Evolutionary conservation across 306 rosid genomes (phyloP), one percentile per base, ranked within the genome.

Genomic region (Prunus persica): DNA sequence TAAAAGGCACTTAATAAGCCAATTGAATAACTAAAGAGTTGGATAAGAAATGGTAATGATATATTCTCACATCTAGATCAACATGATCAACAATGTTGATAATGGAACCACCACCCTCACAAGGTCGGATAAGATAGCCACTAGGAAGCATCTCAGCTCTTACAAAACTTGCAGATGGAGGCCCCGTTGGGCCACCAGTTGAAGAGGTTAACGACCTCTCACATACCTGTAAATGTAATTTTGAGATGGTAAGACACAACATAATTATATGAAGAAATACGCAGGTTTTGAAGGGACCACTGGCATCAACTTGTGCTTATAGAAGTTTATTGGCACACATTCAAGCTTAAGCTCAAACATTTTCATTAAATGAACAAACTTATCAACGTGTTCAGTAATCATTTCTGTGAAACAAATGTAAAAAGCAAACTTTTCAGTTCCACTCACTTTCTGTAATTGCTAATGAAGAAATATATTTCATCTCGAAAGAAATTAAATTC

Each of bases 71-170:
- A 81, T 95, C 97, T 69, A 95, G 80, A 78, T 95, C 92, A 14
- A 95, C 78, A 50, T 95, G 99, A 86, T 95, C 99, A 25, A 95
- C 99, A 75, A 95, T 92, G 83, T 95, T 89, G 78, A 95, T 95
- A 46, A 92, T 95, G 65, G 97, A 92, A 79, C 98, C 97, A 16
- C 97, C 98, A 16, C 98, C 98, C 79, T 95, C 98, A 20, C 97
- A 95, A 4, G 97, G 97, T 66, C 99, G 85, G 81, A 95, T 88
- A 20, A 95, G 91, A 77, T 72, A 95, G 25, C 99, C 99, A 81
- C 99, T 95, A 3, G 99, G 96, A 79, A 92, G 97, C 96, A 95
- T 80, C 76, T 95, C 97, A 56, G 97, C 97, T 86, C 99, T 88
- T 0, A 86, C 85, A 12, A 92, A 95, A 86, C 86, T 84, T 4